phyloP scores from a whole-genome alignment of 2,329 filamentous ascomycete species.

The Shiraia sp. region DNA sequence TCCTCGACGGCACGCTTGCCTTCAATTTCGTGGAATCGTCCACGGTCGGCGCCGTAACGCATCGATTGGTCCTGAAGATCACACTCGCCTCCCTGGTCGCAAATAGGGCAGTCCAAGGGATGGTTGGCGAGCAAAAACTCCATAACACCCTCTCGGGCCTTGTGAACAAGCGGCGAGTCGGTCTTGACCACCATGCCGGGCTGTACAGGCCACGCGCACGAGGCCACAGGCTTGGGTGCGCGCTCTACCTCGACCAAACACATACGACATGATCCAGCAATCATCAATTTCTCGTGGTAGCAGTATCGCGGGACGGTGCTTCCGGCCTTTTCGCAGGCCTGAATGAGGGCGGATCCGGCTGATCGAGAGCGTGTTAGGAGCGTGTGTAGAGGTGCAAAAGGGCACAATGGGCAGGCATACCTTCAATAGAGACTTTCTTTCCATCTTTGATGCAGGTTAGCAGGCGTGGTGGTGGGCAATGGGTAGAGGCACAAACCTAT shows the following conservation, averaged over 20 bases:
- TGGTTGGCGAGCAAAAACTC: conserved; percentile 97
- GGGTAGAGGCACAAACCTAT: conserved; percentile 67
- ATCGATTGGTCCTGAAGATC: conserved; percentile 99
- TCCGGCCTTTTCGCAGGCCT: conserved; percentile 98
- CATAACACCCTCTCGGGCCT: conserved; percentile 98
- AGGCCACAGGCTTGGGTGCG: conserved; percentile 95
- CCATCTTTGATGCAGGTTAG: conserved; percentile 68
- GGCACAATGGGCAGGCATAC: conserved; percentile 54
- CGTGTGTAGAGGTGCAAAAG: conserved; percentile 15
- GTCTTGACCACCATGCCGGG: conserved; percentile 99
- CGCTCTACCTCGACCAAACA: conserved; percentile 97
- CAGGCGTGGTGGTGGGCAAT: conserved; percentile 18
- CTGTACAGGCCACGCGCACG: conserved; percentile 98
- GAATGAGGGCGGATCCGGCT: conserved; percentile 97
- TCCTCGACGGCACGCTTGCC: conserved; percentile 99
- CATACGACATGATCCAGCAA: conserved; percentile 99
- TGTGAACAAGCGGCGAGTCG: conserved; percentile 92
- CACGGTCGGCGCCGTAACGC: conserved; percentile 94
- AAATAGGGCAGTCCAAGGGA: conserved; percentile 93
- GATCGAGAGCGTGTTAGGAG: conserved; percentile 39
- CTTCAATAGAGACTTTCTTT: conserved; percentile 97
- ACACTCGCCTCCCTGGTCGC: conserved; percentile 98
- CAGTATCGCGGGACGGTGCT: conserved; percentile 93
- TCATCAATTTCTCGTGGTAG: conserved; percentile 99
- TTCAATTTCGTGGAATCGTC: conserved; percentile 91